Conservation (phyloP, 2,329 filamentous ascomycete genomes). For the Chaetomium strumarium region DNA sequence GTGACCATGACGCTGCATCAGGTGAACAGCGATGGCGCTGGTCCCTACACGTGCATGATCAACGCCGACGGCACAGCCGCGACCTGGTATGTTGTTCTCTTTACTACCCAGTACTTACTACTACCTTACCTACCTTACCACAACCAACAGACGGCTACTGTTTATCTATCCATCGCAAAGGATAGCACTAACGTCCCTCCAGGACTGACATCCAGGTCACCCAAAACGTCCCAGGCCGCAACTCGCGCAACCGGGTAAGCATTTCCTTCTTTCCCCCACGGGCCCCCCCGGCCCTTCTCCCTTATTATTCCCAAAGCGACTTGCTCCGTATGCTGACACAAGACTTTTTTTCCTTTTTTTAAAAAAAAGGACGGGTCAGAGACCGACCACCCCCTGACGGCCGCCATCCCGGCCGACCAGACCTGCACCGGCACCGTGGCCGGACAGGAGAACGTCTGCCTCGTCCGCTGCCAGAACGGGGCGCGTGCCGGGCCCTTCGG, state of each 20-base stretch:
- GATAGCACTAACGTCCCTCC: background rate
- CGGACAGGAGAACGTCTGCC: conserved; percentile 54
- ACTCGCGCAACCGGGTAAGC: conserved; percentile 40
- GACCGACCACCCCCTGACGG: conserved; percentile 48
- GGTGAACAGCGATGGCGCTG: conserved; percentile 61
- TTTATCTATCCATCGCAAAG: background rate
- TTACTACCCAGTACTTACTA: too few species aligned
- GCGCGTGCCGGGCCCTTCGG: conserved; percentile 58
- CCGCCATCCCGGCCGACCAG: conserved; percentile 48
- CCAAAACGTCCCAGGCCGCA: conserved; percentile 45
- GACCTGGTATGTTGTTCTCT: conserved; percentile 37
- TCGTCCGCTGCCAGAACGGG: conserved; percentile 57
- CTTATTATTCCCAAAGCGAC: background rate
- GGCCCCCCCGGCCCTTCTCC: background rate
- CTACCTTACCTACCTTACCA: too few species aligned
- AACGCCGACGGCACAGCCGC: conserved; percentile 53
- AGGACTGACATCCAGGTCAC: conserved; percentile 48
- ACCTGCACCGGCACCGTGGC: conserved; percentile 55
- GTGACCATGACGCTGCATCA: conserved; percentile 60
- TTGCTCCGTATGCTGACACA: background rate
- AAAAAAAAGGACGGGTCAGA: conserved; percentile 31
- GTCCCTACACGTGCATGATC: conserved; percentile 61
- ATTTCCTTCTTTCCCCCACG: conserved; percentile 3
- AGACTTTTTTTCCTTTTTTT: too few species aligned
- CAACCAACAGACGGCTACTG: background rate